These are phyloP conservation scores for Spergularia azorica DNA, from an alignment of 179 eudicot species.

Conservation along the genomic window DNA sequence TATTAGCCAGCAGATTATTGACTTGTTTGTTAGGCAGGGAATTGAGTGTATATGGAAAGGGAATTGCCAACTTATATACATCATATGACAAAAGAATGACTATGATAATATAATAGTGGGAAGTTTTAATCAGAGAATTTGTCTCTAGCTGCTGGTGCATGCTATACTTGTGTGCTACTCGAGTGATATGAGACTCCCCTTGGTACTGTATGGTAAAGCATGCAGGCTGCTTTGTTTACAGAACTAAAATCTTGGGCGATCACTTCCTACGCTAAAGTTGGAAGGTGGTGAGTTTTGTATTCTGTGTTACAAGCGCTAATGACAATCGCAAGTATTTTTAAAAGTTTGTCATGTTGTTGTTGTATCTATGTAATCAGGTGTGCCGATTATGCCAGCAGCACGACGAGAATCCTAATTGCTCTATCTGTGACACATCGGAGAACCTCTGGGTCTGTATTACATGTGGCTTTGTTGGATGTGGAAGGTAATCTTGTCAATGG, in stretches of 20 bases:
- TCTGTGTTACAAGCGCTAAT: background rate
- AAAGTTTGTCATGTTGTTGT: background rate
- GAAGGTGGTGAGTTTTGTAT: background rate
- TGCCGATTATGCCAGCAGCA: slow-evolving; percentile 90
- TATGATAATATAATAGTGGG: too few species aligned
- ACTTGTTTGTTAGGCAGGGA: background rate
- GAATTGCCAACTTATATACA: background rate
- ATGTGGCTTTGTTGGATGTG: slow-evolving; percentile 98
- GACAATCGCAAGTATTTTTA: background rate
- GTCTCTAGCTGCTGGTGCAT: background rate
- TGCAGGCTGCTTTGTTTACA: background rate
- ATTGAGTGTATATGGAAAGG: background rate
- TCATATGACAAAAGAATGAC: background rate
- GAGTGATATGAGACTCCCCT: background rate
- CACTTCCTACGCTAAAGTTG: background rate
- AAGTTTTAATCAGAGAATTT: background rate
- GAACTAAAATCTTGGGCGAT: background rate
- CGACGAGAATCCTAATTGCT: slow-evolving; percentile 80
- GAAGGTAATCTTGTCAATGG: slow-evolving; percentile 56
- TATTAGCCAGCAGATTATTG: background rate
- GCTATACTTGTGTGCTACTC: background rate
- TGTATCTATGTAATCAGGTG: slow-evolving; percentile 47
- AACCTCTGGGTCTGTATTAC: slow-evolving; percentile 87
- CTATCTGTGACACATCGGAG: slow-evolving; percentile 69
- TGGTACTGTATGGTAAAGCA: background rate